phyloP scores from a whole-genome alignment of 345 rosid species.

The Salix koriyanagi region DNA sequence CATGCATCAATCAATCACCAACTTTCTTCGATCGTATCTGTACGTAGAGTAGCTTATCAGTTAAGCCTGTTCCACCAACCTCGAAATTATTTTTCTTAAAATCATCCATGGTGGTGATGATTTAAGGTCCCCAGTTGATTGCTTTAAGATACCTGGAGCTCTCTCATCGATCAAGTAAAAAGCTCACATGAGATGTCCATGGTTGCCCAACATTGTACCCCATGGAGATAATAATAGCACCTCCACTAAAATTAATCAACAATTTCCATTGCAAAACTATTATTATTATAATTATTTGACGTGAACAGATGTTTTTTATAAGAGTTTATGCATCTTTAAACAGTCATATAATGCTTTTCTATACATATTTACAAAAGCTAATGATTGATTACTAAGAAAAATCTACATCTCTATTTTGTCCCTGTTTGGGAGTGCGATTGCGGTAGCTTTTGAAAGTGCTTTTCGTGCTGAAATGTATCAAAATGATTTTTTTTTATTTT shows the following conservation, averaged over 20 bases:
- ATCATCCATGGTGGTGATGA: neutral
- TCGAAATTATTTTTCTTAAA: neutral
- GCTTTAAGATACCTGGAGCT: neutral
- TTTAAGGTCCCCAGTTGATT: neutral
- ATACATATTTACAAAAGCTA: too few relatives aligned
- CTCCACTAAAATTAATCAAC: constrained; percentile 20
- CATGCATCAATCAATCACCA: neutral
- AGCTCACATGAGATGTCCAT: constrained; percentile 24
- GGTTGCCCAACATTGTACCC: constrained; percentile 12
- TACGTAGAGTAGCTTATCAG: neutral
- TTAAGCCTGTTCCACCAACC: neutral
- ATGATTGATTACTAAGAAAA: too few relatives aligned
- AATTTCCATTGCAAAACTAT: constrained; percentile 13
- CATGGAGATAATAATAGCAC: constrained; percentile 15
- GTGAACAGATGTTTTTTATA: too few relatives aligned
- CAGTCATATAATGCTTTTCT: too few relatives aligned
- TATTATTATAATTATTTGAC: too few relatives aligned
- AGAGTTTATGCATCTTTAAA: too few relatives aligned
- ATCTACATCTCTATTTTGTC: too few relatives aligned
- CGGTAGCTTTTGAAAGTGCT: too few relatives aligned
- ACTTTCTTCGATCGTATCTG: neutral
- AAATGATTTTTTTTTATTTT: too few relatives aligned
- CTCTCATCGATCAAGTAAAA: constrained; percentile 8
- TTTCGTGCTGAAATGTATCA: too few relatives aligned
- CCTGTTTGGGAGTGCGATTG: too few relatives aligned